A percentile compares a stretch with the other conserved stretches of the same genome.
Conservation (phyloP, 768 basidiomycete species). For the Phlebiopsis gigantea region DNA sequence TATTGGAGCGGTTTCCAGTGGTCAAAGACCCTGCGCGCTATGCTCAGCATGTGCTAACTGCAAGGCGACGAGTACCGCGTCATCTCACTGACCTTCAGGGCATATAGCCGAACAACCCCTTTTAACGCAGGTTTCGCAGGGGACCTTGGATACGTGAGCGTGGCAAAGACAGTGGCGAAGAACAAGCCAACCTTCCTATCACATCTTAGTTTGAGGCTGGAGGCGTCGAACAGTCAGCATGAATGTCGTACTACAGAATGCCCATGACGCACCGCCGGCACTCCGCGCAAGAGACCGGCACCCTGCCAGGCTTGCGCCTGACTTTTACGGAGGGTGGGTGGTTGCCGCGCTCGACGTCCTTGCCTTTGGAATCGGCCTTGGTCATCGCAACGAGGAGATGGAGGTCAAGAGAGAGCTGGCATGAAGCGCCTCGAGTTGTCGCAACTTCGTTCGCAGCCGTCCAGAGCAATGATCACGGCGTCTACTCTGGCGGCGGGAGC, state of each 20-base stretch:
- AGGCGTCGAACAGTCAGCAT: neutral
- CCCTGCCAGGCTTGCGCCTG: slow-evolving; percentile 44
- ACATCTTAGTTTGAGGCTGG: slow-evolving; percentile 29
- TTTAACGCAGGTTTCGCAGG: slow-evolving; percentile 73
- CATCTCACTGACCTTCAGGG: slow-evolving; percentile 53
- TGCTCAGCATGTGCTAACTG: neutral
- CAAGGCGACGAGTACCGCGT: slow-evolving; percentile 5
- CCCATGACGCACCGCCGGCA: slow-evolving; percentile 25
- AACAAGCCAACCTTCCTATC: slow-evolving; percentile 26
- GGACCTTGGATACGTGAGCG: slow-evolving; percentile 40
- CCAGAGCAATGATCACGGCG: neutral
- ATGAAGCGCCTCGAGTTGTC: neutral
- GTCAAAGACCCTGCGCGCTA: slow-evolving; percentile 41
- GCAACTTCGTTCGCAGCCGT: neutral
- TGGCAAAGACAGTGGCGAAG: neutral
- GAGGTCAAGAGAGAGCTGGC: neutral
- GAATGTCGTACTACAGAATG: neutral
- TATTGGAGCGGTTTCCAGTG: slow-evolving; percentile 52
- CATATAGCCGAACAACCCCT: slow-evolving; percentile 73
- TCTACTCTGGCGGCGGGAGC: neutral
- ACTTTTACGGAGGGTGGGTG: slow-evolving; percentile 18
- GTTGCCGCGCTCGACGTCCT: neutral
- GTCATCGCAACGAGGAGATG: neutral
- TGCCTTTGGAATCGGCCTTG: neutral
- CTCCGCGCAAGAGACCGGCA: slow-evolving; percentile 35